Percentiles rank a stretch among this genome's conserved stretches.
phyloP scores from a whole-genome alignment of 345 rosid genomes.

The Populus ilicifolia region DNA sequence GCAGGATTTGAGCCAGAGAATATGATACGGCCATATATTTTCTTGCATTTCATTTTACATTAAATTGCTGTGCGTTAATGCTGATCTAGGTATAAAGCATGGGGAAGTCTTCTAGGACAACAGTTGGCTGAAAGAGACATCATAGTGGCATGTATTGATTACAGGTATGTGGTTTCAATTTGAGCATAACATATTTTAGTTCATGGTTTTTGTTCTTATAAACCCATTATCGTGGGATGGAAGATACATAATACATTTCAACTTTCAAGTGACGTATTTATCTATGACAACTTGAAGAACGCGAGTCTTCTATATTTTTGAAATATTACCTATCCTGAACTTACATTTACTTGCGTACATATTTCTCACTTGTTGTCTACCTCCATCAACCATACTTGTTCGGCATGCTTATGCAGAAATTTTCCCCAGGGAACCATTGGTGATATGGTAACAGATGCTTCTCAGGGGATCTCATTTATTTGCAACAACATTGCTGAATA shows the following conservation, averaged over 20 bases:
- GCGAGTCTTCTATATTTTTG: neutral
- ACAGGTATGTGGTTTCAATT: constrained; percentile 28
- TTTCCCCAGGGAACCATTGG: constrained; percentile 37
- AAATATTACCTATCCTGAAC: neutral
- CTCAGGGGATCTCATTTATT: constrained; percentile 30
- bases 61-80: constrained; percentile 14
- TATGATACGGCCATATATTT: neutral
- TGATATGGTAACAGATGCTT: constrained; percentile 33
- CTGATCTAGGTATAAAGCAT: constrained; percentile 32
- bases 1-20: neutral
- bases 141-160: constrained; percentile 35
- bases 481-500: constrained; percentile 31
- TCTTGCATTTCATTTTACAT: constrained; percentile 14
- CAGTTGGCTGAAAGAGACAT: constrained; percentile 35
- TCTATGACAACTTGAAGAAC: constrained; percentile 3
- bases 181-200: neutral
- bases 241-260: neutral
- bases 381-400: constrained; percentile 7
- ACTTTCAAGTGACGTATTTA: neutral
- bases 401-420: constrained; percentile 25
- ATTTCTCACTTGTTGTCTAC: constrained; percentile 1
- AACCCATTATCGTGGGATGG: neutral
- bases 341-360: neutral
- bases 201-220: constrained; percentile 1
- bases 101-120: constrained; percentile 33